These are phyloP conservation scores for Colletotrichum limetticola DNA, from an alignment of 2,329 filamentous ascomycete species.

Conservation along the genomic window DNA sequence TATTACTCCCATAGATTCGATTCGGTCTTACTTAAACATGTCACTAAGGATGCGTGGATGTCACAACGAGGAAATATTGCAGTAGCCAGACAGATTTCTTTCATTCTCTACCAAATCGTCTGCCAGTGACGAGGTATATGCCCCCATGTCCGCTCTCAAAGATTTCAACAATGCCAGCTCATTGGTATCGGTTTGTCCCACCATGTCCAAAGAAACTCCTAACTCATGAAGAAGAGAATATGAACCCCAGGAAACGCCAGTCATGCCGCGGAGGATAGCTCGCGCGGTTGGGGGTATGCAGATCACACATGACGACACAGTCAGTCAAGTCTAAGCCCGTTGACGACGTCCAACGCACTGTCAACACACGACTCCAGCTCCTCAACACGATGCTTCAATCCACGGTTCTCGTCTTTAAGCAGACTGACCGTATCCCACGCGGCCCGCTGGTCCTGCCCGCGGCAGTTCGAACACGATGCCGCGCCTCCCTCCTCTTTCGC, in stretches of 20 bases:
- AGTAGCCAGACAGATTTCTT: constrained; percentile 1
- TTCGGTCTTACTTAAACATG: neutral
- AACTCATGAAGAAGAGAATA: constrained; percentile 7
- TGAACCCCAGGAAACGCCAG: constrained; percentile 13
- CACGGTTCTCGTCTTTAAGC: constrained; percentile 70
- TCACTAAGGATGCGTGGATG: neutral
- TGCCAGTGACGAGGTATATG: constrained; percentile 17
- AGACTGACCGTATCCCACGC: constrained; percentile 74
- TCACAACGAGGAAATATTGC: no score
- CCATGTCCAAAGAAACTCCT: neutral
- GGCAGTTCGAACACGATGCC: constrained; percentile 64
- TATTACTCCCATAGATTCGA: neutral
- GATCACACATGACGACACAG: neutral
- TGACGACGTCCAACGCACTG: constrained; percentile 68
- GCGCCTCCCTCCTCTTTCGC: constrained; percentile 39
- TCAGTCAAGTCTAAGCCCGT: constrained; percentile 59
- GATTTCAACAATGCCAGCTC: constrained; percentile 30
- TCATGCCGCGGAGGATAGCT: neutral
- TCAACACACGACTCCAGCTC: constrained; percentile 71
- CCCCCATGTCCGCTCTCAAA: constrained; percentile 9
- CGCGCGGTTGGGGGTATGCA: neutral
- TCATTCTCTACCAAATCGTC: constrained; percentile 15
- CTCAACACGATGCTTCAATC: constrained; percentile 68
- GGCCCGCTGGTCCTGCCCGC: constrained; percentile 66
- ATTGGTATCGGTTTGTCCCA: constrained; percentile 29